Conservation (phyloP, 331 rosid species). For the Ulmus americana region DNA sequence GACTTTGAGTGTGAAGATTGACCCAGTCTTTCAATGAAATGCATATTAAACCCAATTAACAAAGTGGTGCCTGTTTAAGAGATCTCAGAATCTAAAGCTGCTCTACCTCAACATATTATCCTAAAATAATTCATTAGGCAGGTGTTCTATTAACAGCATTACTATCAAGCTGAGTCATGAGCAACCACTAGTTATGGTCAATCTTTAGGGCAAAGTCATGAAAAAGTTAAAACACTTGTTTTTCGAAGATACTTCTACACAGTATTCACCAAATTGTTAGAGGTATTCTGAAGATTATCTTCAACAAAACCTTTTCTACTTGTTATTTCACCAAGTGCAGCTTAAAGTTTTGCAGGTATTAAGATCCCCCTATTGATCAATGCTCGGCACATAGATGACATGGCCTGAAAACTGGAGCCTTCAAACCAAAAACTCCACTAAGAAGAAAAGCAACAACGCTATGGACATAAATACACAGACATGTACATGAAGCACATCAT, state of each 20-base stretch:
- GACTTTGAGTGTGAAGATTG: too few relatives aligned
- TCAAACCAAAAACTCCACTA: background rate
- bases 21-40: too few relatives aligned
- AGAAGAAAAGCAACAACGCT: background rate
- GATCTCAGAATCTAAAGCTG: background rate
- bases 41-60: background rate
- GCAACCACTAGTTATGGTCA: background rate
- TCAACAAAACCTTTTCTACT: background rate
- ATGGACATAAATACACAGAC: background rate
- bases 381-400: too few relatives aligned
- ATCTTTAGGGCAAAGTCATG: background rate
- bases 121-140: too few relatives aligned
- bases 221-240: background rate
- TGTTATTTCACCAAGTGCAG: background rate
- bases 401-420: constrained; percentile 2
- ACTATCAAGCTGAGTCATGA: too few relatives aligned
- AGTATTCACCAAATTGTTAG: background rate
- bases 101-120: too few relatives aligned
- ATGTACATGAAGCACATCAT: constrained; percentile 6
- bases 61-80: background rate
- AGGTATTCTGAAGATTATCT: background rate
- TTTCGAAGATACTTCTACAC: background rate
- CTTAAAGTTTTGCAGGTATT: background rate
- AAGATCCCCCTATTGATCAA: too few relatives aligned
- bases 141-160: too few relatives aligned